Evolutionary conservation across 257 asterid species (phyloP).

Genomic region (Coffea eugenioides): DNA sequence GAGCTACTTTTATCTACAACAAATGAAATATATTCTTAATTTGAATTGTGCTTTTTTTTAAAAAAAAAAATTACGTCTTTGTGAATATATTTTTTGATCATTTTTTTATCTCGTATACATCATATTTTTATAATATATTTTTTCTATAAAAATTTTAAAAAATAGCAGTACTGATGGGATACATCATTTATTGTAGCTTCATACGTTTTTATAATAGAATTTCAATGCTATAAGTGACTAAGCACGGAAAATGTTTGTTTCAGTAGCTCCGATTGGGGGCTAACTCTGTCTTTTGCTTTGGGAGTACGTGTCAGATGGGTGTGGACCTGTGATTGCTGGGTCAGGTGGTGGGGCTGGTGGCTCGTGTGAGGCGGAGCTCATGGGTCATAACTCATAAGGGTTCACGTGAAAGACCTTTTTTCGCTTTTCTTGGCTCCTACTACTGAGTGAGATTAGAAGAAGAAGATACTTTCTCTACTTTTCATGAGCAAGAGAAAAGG

Average conservation of each 20-base stretch:
- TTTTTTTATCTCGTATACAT: too few relatives aligned
- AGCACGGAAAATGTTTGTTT: not conserved
- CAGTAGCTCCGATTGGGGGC: not conserved
- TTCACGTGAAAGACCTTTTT: constrained; percentile 24
- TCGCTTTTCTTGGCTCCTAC: not conserved
- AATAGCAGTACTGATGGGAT: too few relatives aligned
- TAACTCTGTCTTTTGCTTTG: not conserved
- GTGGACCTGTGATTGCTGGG: constrained; percentile 4
- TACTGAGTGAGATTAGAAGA: not conserved
- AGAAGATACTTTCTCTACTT: constrained; percentile 17
- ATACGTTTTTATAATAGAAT: too few relatives aligned
- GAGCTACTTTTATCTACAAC: not conserved
- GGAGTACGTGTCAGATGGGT: not conserved
- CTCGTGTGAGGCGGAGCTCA: constrained; percentile 7
- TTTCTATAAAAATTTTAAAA: too few relatives aligned
- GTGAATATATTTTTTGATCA: too few relatives aligned
- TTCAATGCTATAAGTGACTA: too few relatives aligned
- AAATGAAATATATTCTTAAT: too few relatives aligned
- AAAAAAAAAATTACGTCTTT: too few relatives aligned
- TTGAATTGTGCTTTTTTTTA: too few relatives aligned
- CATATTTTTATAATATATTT: too few relatives aligned
- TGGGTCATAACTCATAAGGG: not conserved
- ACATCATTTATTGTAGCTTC: not conserved
- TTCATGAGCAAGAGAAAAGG: constrained; percentile 9
- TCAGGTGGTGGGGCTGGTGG: constrained; percentile 9